phyloP scores from a whole-genome alignment of 2,329 filamentous ascomycete genomes.

The Didymella exigua region DNA sequence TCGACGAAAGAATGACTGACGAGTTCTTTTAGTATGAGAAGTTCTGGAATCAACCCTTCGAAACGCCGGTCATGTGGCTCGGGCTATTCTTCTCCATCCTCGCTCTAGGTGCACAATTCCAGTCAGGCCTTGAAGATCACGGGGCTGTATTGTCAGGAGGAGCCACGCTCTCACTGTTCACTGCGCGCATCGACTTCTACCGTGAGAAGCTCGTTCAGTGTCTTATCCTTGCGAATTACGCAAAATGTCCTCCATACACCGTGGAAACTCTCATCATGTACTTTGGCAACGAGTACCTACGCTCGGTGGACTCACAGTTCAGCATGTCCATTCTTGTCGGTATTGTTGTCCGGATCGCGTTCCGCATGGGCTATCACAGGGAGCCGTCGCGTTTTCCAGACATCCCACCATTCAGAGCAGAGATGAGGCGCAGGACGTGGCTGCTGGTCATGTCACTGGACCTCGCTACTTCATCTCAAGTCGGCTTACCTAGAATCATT shows the following conservation, averaged over 20 bases:
- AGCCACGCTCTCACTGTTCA: slow-evolving; percentile 19
- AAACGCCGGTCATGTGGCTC: slow-evolving; percentile 51
- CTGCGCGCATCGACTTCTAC: slow-evolving; percentile 36
- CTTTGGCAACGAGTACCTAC: slow-evolving; percentile 38
- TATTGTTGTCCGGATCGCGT: slow-evolving; percentile 40
- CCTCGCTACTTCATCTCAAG: slow-evolving; percentile 46
- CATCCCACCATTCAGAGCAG: slow-evolving; percentile 60
- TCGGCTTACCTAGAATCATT: slow-evolving; percentile 49
- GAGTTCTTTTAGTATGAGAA: slow-evolving; percentile 43
- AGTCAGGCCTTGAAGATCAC: slow-evolving; percentile 23
- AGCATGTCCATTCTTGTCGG: slow-evolving; percentile 38
- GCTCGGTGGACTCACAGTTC: slow-evolving; percentile 38
- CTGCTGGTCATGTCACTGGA: slow-evolving; percentile 56
- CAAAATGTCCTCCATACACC: slow-evolving; percentile 44
- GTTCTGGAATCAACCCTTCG: slow-evolving; percentile 52
- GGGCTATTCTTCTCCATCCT: slow-evolving; percentile 53
- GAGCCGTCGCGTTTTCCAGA: slow-evolving; percentile 46
- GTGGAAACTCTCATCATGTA: slow-evolving; percentile 41
- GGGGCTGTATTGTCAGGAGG: slow-evolving; percentile 6
- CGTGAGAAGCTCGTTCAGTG: slow-evolving; percentile 42
- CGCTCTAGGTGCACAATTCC: slow-evolving; percentile 35
- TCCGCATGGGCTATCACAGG: slow-evolving; percentile 53
- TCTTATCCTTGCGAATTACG: slow-evolving; percentile 42
- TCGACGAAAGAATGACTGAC: slow-evolving; percentile 6
- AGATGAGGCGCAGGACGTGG: slow-evolving; percentile 67